phyloP scores from a whole-genome alignment of 2,329 filamentous ascomycete genomes.

The Graphilbum fragrans region DNA sequence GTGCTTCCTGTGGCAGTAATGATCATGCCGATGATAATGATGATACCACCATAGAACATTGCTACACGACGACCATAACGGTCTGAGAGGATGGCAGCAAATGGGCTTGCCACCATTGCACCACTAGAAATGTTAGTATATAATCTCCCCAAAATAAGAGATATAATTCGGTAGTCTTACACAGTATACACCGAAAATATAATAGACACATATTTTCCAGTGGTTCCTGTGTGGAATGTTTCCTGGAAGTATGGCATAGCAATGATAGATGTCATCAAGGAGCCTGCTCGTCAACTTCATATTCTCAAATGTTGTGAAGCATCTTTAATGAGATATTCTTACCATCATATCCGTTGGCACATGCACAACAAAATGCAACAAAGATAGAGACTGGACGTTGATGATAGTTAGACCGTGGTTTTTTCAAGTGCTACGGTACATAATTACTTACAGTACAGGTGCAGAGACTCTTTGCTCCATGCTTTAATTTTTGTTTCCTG shows the following conservation, averaged over 20 bases:
- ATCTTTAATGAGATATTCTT: background rate
- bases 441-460: constrained; percentile 26
- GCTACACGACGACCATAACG: constrained; percentile 28
- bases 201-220: constrained; percentile 25
- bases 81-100: constrained; percentile 32
- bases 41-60: constrained; percentile 30
- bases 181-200: constrained; percentile 35
- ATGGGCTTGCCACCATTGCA: constrained; percentile 24
- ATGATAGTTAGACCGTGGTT: background rate
- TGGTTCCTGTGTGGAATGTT: constrained; percentile 24
- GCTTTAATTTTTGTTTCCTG: constrained; percentile 30
- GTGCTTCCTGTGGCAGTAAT: constrained; percentile 25
- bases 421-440: background rate
- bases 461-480: constrained; percentile 26
- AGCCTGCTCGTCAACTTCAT: constrained; percentile 12
- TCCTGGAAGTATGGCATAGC: constrained; percentile 30
- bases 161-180: constrained; percentile 19
- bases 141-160: background rate
- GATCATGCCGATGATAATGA: constrained; percentile 32
- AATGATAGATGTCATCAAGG: constrained; percentile 30
- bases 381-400: constrained; percentile 26
- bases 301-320: too few species aligned
- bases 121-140: constrained; percentile 19
- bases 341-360: constrained; percentile 34
- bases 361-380: constrained; percentile 31